Base-by-base conservation (phyloP, 495 filamentous ascomycete species). In the Penicillium coffeae region DNA sequence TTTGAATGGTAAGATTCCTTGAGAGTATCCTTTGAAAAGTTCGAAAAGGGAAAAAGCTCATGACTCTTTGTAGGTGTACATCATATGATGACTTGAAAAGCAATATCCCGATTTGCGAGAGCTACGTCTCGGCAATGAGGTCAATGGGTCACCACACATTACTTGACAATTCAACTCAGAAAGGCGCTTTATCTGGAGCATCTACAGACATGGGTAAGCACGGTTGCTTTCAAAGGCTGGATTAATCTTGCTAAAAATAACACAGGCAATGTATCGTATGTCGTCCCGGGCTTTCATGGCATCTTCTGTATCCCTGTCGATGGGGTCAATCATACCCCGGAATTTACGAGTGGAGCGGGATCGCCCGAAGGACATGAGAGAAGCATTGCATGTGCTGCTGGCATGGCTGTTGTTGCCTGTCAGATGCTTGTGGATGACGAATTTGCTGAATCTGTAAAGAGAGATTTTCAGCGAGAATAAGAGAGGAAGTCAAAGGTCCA, bases 211-310 rank as follows among this genome's bases (percentile, higher is more conserved):
- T 71, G 64, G 70, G 69, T 66, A 45, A 38, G 44, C 38, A 6
- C 15, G 38, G 48, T 64, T 42, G 7, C 27, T 32, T 25, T 12
- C 10, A 12, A 20, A 0, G 21, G 30, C 35, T 30, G 47, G 3
- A 3, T 13, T 9, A 27, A 15, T 14, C 38, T 38, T 21, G 22
- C 35, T 34, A 58, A 72, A 3, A 21, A 3, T 51, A 8, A 6
- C 2, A 15, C 64, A 81, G 80, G 80, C 0, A 78, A 84, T 43
- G 77, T 84, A 6, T 78, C 78, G 8, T 77, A 83, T 38, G 65
- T 68, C 19, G 70, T 79, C 12, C 81, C 81, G 4, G 74, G 77
- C 7, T 81, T 84, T 57, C 81, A 84, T 49, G 78, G 77, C 0
- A 63, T 73, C 1, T 83, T 83, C 56, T 69, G 67, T 16, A 80